Percentiles rank a stretch among this genome's conserved stretches.
Evolutionary conservation across 2,329 filamentous ascomycete genomes (phyloP).

Genomic region (Aspergillus tubingensis): DNA sequence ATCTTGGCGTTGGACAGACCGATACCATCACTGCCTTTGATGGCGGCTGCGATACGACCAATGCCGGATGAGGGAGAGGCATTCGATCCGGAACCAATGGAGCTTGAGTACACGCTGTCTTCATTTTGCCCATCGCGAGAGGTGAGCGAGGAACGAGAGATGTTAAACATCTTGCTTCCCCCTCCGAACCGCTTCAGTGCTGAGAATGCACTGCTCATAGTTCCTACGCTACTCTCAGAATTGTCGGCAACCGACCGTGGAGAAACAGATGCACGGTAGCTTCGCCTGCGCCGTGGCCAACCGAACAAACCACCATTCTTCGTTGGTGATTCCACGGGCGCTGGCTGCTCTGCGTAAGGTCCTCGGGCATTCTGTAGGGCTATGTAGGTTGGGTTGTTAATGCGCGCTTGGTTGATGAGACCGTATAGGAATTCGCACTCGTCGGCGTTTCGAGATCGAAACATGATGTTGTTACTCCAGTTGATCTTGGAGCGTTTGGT

Average conservation of each 20-base stretch:
- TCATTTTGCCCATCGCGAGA: conserved; percentile 54
- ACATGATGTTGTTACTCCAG: conserved; percentile 79
- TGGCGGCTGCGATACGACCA: conserved; percentile 51
- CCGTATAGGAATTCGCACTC: conserved; percentile 83
- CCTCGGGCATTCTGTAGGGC: conserved; percentile 70
- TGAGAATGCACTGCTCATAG: conserved; percentile 76
- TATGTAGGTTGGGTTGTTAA: conserved; percentile 91
- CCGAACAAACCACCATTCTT: conserved; percentile 48
- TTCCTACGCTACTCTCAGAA: conserved; percentile 75
- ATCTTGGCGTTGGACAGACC: conserved; percentile 74
- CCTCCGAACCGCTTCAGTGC: conserved; percentile 74
- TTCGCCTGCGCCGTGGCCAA: conserved; percentile 55
- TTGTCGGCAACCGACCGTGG: conserved; percentile 58
- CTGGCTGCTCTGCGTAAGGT: conserved; percentile 59
- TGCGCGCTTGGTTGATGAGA: conserved; percentile 82
- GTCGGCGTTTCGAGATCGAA: conserved; percentile 73
- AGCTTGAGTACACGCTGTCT: conserved; percentile 62
- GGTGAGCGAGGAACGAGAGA: conserved; percentile 73
- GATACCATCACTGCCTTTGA: conserved; percentile 62
- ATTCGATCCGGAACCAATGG: conserved; percentile 48
- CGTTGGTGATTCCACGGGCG: conserved; percentile 48
- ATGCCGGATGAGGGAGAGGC: conserved; percentile 58
- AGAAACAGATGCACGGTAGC: conserved; percentile 60
- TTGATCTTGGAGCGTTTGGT: conserved; percentile 70
- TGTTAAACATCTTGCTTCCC: conserved; percentile 75